Evolutionary conservation across 208 protist genomes (phyloP).

Genomic region (Wallacemonas rigidus): DNA sequence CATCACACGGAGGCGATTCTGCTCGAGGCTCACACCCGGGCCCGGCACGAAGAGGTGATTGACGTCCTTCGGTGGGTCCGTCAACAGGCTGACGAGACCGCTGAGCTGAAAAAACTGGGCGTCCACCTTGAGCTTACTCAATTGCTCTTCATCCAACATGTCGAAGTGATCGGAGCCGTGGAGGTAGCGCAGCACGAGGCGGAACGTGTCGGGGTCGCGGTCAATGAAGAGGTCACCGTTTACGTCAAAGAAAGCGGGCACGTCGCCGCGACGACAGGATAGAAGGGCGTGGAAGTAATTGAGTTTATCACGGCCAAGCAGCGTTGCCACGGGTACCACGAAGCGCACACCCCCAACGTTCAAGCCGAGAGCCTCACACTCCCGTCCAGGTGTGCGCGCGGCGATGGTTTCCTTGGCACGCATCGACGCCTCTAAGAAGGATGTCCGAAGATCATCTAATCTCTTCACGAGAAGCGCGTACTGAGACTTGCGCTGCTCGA

Average conservation of each 20-base stretch:
- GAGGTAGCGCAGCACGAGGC: conserved; percentile 81
- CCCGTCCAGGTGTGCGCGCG: conserved; percentile 12
- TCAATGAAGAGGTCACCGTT: conserved; percentile 79
- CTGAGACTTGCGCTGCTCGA: conserved; percentile 22
- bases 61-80: conserved; percentile 19
- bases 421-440: neutral
- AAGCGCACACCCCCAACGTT: conserved; percentile 87
- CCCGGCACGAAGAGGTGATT: conserved; percentile 48
- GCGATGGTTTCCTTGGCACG: conserved; percentile 20
- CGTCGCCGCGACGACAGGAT: conserved; percentile 20
- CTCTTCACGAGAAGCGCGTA: conserved; percentile 26
- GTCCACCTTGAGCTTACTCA: conserved; percentile 68
- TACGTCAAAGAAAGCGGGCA: conserved; percentile 52
- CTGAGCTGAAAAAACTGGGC: conserved; percentile 77
- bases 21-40: conserved; percentile 76
- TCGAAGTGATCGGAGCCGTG: conserved; percentile 77
- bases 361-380: conserved; percentile 44
- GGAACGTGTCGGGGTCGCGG: conserved; percentile 82
- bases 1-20: conserved; percentile 75
- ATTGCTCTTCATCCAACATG: conserved; percentile 63
- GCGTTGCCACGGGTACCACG: conserved; percentile 58
- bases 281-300: conserved; percentile 48
- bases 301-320: conserved; percentile 41
- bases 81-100: conserved; percentile 52
- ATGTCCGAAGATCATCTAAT: conserved; percentile 16